These are phyloP conservation scores for Lathyrus aphaca DNA, from an alignment of 306 rosid species.

Conservation along the genomic window DNA sequence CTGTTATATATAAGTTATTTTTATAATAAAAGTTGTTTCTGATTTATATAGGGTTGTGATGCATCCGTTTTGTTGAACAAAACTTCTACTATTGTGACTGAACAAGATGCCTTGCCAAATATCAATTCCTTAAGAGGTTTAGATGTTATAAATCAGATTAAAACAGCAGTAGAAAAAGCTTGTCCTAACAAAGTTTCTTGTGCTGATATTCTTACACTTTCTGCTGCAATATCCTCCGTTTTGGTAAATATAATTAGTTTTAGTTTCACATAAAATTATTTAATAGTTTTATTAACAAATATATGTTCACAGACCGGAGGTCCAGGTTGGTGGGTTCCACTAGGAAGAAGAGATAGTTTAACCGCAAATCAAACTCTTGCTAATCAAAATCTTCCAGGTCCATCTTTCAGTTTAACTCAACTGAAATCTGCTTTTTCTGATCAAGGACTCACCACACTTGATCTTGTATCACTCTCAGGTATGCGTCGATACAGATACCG, in stretches of 20 bases:
- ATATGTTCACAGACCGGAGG: constrained; percentile 45
- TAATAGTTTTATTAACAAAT: background rate
- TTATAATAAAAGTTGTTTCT: background rate
- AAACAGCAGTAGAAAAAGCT: background rate
- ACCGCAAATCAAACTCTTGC: background rate
- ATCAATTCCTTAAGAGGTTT: constrained; percentile 5
- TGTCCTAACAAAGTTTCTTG: constrained; percentile 61
- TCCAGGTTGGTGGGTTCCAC: constrained; percentile 41
- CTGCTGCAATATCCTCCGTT: constrained; percentile 45
- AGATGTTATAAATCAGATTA: constrained; percentile 1
- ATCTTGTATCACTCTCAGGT: constrained; percentile 3
- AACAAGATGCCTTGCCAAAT: background rate
- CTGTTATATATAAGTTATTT: no score
- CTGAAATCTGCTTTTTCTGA: background rate
- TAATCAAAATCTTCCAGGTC: background rate
- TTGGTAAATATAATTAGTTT: constrained; percentile 35
- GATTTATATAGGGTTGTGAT: constrained; percentile 10
- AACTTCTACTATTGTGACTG: background rate
- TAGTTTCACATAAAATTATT: background rate
- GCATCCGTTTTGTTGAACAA: constrained; percentile 15
- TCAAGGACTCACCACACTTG: constrained; percentile 1
- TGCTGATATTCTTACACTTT: constrained; percentile 61
- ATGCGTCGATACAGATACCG: background rate
- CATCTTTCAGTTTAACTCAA: background rate
- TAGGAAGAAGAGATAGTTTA: constrained; percentile 1